Base-by-base conservation (phyloP, 352 stramenopile species). In the Blastocystis hominis region DNA sequence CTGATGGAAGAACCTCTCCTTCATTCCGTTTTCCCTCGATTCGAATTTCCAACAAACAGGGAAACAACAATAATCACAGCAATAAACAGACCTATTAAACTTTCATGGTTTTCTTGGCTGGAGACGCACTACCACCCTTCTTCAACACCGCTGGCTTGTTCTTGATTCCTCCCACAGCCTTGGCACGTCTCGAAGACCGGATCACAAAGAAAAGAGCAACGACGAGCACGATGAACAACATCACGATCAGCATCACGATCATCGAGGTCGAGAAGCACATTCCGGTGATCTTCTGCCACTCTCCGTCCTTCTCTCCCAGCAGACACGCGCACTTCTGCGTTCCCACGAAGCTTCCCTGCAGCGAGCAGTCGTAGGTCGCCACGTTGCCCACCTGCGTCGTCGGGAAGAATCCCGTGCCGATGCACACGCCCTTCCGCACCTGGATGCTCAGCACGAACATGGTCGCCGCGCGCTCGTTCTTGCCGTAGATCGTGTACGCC, bases 311-410 rank as follows among this genome's bases (percentile, higher is more conserved):
- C 46, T 64, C 34, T 3, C 72, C 72, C 9, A 84, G 47, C 36
- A 66, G 1, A 46, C 72, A 84, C 10, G 40, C 72, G 17, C 72
- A 40, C 50, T 50, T 84, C 72, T 66, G 72, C 44, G 72, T 84
- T 24, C 72, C 72, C 54, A 84, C 72, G 44, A 54, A 84, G 40
- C 53, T 84, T 15, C 72, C 72, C 50, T 84, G 72, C 40, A 15
- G 6, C 46, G 72, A 84, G 55, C 72, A 84, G 34, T 53, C 10
- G 56, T 84, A 68, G 10, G 40, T 34, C 7, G 72, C 72, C 30
- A 66, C 30, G 6, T 66, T 34, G 7, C 54, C 72, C 0, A 84
- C 72, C 30, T 42, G 2, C 40, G 72, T 84, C 3, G 5, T 36
- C n/a, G n/a, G n/a, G 72, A 84, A 84, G 17, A 84, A 34, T 20